Base-by-base conservation (phyloP, 768 basidiomycete species). In the Rhizopogon sp. region DNA sequence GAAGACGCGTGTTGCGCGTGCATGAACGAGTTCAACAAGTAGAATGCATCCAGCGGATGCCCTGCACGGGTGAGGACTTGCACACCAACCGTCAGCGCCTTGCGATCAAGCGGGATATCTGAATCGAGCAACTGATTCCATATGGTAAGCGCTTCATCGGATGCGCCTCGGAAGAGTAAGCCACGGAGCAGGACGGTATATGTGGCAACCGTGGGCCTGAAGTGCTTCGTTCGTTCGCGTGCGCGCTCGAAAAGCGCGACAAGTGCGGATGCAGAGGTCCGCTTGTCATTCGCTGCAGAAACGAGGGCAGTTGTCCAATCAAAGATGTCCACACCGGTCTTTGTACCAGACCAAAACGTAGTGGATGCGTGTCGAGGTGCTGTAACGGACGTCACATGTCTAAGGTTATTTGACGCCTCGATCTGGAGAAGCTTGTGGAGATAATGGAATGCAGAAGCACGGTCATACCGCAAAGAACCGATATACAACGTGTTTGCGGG, bases 161-260 rank as follows among this genome's bases (percentile, higher is more conserved):
- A 68, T 13, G 75, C 73, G 28, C 69, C 59, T 45, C 79, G 78
- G 10, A 69, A 66, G 11, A 84, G 59, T 7, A 87, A 68, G 1
- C 79, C 84, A 31, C 76, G 76, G 40, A 88, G 73, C 55, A 83
- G 66, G 29, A 81, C 67, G 17, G 81, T 83, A 60, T 83, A 79
- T 0, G 83, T 76, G 0, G 71, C 76, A 11, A 75, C 67, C 3
- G 74, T 79, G 0, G 79, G 76, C 28, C 66, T 69, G 22, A 78
- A 67, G 17, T 63, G 52, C 45, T 42, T 59, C n/a, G 65, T 64
- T 37, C 56, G 58, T 14, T 62, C 56, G 2, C 62, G 64, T 5
- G 70, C 61, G n/a, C 67, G 65, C 17, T 70, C 56, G 58, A 79
- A 79, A 28, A 77, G 62, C 0, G 62, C 55, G 28, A 80, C 58